phyloP scores from a whole-genome alignment of 148 eudicot species.

The Rhododendron griersonianum region DNA sequence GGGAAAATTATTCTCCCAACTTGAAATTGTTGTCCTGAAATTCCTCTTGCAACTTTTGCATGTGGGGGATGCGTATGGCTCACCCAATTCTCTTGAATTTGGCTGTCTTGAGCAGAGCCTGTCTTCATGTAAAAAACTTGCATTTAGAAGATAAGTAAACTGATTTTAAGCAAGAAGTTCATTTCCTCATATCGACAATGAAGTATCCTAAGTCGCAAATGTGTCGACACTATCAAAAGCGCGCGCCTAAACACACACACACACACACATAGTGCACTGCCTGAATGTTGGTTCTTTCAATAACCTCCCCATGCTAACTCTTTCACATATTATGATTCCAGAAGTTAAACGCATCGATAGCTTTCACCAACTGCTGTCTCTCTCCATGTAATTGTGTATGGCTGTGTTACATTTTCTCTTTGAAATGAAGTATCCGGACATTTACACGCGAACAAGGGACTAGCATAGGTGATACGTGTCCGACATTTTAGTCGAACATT shows the following conservation, averaged over 20 bases:
- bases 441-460: not conserved
- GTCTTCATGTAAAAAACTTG: constrained; percentile 11
- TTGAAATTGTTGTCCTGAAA: constrained; percentile 57
- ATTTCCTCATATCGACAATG: not conserved
- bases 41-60: constrained; percentile 58
- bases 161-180: not conserved
- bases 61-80: constrained; percentile 66
- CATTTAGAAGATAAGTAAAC: not conserved
- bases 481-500: not conserved
- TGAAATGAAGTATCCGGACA: not conserved
- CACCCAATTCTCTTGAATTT: constrained; percentile 40
- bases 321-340: no score
- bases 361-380: not conserved
- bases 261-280: not conserved
- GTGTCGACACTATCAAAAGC: not conserved
- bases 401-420: not conserved
- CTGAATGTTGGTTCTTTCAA: not conserved
- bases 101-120: constrained; percentile 35
- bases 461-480: not conserved
- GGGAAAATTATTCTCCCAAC: constrained; percentile 55
- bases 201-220: not conserved
- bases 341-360: no score
- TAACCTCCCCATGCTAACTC: not conserved
- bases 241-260: no score
- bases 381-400: not conserved